These are phyloP conservation scores for Clarireedia homoeocarpa DNA, from an alignment of 2,329 filamentous ascomycete genomes.

Conservation along the genomic window DNA sequence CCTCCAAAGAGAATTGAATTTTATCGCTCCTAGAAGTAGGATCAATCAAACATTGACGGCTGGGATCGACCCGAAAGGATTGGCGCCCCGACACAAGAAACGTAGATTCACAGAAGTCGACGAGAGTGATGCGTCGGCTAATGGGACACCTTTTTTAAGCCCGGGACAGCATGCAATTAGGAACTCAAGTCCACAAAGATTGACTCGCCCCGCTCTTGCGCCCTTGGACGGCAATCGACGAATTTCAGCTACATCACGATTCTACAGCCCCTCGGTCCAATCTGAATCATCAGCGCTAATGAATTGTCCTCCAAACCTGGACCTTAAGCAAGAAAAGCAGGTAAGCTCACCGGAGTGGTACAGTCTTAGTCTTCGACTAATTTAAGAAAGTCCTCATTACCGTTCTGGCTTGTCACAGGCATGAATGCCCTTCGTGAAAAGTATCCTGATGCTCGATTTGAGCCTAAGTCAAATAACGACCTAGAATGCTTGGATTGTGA, in stretches of 20 bases:
- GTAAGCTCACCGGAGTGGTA: not conserved
- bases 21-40: not conserved
- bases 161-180: not conserved
- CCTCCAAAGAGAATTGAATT: too few species aligned
- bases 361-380: not conserved
- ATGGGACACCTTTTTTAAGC: not conserved
- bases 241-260: not conserved
- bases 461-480: not conserved
- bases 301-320: not conserved
- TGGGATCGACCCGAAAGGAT: slow-evolving; percentile 4
- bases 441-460: not conserved
- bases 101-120: slow-evolving; percentile 2
- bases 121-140: slow-evolving; percentile 2
- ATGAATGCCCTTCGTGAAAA: slow-evolving; percentile 2
- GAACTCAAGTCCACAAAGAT: not conserved
- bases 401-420: slow-evolving; percentile 2
- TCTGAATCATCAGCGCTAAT: not conserved
- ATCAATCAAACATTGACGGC: not conserved
- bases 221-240: slow-evolving; percentile 1
- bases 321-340: not conserved
- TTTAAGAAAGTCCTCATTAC: not conserved
- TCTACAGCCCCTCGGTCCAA: slow-evolving; percentile 1
- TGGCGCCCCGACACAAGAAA: not conserved
- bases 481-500: slow-evolving; percentile 2
- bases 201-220: not conserved